Evolutionary conservation across 208 protist genomes (phyloP).

Genomic region (Acanthamoeba lenticulata): DNA sequence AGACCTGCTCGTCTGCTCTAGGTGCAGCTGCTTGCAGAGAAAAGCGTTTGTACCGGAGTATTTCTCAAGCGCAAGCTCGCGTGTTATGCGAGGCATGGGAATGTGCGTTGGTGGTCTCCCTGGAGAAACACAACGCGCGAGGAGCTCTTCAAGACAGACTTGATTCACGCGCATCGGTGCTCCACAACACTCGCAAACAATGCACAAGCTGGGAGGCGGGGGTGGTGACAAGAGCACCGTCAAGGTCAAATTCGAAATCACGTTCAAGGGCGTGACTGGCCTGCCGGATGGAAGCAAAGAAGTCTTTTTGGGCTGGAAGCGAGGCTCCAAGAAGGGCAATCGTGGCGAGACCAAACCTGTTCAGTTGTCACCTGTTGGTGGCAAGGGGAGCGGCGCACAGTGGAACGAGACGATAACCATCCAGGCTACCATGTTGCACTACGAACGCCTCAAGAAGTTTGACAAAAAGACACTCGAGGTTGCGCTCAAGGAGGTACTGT

Average conservation of each 20-base stretch:
- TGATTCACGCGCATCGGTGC: background rate
- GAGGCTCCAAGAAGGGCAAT: slow-evolving; percentile 48
- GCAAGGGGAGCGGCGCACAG: background rate
- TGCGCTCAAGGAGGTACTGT: slow-evolving; percentile 20
- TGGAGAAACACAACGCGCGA: background rate
- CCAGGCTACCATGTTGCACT: slow-evolving; percentile 4
- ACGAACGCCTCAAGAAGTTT: slow-evolving; percentile 59
- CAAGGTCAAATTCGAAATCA: slow-evolving; percentile 59
- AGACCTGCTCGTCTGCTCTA: background rate
- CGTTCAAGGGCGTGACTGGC: background rate
- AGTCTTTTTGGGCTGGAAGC: slow-evolving; percentile 20
- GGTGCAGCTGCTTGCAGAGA: too few relatives aligned
- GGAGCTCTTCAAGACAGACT: background rate
- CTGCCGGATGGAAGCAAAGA: background rate
- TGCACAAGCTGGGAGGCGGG: background rate
- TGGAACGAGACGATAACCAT: slow-evolving; percentile 4
- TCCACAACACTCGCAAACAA: background rate
- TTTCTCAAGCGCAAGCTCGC: too few relatives aligned
- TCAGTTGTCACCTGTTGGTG: background rate
- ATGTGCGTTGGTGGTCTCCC: too few relatives aligned
- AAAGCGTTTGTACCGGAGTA: too few relatives aligned
- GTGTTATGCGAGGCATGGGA: too few relatives aligned
- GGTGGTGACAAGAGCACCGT: slow-evolving; percentile 40
- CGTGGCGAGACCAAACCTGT: slow-evolving; percentile 17
- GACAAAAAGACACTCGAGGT: background rate